These are phyloP conservation scores for Triticum urartu DNA, from an alignment of 176 grass and related monocot genomes.

Conservation along the genomic window DNA sequence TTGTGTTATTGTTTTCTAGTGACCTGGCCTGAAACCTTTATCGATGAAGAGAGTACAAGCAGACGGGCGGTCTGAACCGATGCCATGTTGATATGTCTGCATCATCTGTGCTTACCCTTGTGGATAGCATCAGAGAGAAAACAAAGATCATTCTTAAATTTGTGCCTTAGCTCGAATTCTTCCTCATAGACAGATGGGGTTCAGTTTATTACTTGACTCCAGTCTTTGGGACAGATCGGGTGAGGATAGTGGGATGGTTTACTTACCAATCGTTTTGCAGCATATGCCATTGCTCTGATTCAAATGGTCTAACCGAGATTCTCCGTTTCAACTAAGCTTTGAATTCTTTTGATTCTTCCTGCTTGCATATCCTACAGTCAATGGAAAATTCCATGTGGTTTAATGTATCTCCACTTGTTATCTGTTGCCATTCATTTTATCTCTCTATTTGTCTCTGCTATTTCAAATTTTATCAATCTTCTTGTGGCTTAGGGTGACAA, in stretches of 20 bases:
- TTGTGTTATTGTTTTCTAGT: background rate
- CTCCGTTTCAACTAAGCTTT: background rate
- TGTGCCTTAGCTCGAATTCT: constrained; percentile 16
- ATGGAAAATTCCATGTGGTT: constrained; percentile 32
- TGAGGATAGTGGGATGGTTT: constrained; percentile 23
- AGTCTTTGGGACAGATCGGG: too few species aligned
- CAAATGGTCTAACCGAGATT: constrained; percentile 68
- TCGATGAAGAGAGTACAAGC: constrained; percentile 70
- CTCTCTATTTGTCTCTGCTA: background rate
- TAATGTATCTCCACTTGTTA: constrained; percentile 36
- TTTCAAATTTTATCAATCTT: background rate
- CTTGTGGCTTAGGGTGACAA: background rate
- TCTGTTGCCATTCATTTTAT: constrained; percentile 25
- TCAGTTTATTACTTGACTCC: background rate
- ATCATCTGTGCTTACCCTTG: constrained; percentile 34
- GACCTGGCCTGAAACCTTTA: background rate
- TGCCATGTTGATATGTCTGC: constrained; percentile 97
- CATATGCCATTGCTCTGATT: constrained; percentile 54
- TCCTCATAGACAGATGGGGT: background rate
- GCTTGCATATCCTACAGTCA: constrained; percentile 41
- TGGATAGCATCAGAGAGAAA: constrained; percentile 55
- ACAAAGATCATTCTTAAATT: background rate
- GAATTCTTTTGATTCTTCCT: background rate
- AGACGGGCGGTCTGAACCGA: constrained; percentile 99
- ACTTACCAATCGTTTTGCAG: constrained; percentile 73